These are phyloP conservation scores for Neurospora sp. DNA, from an alignment of 495 filamentous ascomycete species.

Conservation along the genomic window DNA sequence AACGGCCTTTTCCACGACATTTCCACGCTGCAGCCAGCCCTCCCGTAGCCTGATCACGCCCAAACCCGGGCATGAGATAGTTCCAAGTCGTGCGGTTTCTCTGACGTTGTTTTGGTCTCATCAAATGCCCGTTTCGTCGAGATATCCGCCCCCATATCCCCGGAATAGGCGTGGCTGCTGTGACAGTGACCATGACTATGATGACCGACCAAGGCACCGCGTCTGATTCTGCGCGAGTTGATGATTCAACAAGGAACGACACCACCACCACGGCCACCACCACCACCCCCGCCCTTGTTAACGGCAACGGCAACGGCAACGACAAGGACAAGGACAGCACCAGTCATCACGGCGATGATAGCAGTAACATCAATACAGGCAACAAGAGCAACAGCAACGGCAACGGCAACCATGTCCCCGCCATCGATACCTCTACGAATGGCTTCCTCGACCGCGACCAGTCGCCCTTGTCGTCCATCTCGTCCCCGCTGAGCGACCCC, in stretches of 20 bases:
- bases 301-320: neutral
- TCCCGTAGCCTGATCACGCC: constrained; percentile 42
- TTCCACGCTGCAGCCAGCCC: constrained; percentile 29
- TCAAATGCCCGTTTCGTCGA: constrained; percentile 55
- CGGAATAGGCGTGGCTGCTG: constrained; percentile 4
- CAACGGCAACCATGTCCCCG: neutral
- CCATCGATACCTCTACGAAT: neutral
- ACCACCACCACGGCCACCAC: constrained; percentile 4
- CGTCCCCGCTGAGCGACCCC: neutral
- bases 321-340: neutral
- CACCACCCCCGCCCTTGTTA: neutral
- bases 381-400: neutral
- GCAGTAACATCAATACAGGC: neutral
- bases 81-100: constrained; percentile 42
- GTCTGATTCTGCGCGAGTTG: neutral
- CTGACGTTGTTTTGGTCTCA: constrained; percentile 53
- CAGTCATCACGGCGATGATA: neutral
- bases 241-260: constrained; percentile 6
- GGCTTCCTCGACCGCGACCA: neutral
- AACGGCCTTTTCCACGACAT: constrained; percentile 24
- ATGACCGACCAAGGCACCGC: constrained; percentile 6
- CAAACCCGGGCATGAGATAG: constrained; percentile 49
- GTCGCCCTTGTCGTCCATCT: neutral
- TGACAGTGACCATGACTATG: constrained; percentile 5
- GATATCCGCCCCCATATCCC: constrained; percentile 44